Evolutionary conservation across 441 rosid species (phyloP).

Genomic region (Gossypium trilobum): DNA sequence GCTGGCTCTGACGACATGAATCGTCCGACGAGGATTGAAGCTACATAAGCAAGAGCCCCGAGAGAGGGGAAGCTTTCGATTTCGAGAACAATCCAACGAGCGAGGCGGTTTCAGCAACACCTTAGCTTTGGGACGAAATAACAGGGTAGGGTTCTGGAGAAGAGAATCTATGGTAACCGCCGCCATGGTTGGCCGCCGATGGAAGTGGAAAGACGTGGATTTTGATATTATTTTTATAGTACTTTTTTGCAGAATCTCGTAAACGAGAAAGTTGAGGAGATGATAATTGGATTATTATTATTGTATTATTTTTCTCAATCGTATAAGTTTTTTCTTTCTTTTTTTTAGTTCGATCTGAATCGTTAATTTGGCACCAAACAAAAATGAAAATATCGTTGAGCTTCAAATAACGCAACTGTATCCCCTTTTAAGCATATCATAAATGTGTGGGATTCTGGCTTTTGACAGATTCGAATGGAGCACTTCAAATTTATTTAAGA

Average conservation of each 20-base stretch:
- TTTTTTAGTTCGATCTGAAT: neutral
- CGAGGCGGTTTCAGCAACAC: slow-evolving; percentile 5
- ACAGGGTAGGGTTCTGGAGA: slow-evolving; percentile 5
- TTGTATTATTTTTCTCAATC: neutral
- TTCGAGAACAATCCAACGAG: slow-evolving; percentile 9
- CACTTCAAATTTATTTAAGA: neutral
- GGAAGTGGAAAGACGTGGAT: slow-evolving; percentile 2
- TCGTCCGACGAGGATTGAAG: slow-evolving; percentile 19
- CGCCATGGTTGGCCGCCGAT: slow-evolving; percentile 6
- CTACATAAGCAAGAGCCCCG: slow-evolving; percentile 19
- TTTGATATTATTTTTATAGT: neutral
- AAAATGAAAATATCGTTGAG: neutral
- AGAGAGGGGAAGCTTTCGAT: neutral
- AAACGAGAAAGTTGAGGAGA: neutral
- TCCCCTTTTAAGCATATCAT: neutral
- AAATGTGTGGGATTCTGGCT: neutral
- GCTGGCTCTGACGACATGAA: slow-evolving; percentile 32
- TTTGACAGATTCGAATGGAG: neutral
- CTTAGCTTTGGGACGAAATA: neutral
- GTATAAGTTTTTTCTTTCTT: neutral
- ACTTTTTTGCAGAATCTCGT: neutral
- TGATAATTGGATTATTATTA: slow-evolving; percentile 2
- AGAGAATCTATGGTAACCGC: slow-evolving; percentile 14
- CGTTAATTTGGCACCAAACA: neutral
- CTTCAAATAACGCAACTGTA: neutral